Conservation (phyloP, 176 grass and related monocot species). For the Hordeum marinum region DNA sequence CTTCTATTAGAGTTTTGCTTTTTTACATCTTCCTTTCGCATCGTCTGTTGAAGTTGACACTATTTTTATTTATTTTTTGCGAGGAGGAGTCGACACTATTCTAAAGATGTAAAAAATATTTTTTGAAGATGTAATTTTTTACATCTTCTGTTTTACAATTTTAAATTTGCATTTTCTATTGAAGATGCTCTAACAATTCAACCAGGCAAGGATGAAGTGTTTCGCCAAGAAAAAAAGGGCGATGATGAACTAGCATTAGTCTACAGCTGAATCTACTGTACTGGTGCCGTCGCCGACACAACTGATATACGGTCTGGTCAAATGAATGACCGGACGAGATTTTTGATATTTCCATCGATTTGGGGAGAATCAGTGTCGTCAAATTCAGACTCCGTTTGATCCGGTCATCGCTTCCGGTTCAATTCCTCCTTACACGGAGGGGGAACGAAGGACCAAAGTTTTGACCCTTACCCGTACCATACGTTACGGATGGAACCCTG, state of each 20-base stretch:
- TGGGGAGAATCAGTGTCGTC: neutral
- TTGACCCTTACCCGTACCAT: neutral
- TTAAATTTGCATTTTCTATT: no score
- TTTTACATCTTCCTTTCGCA: no score
- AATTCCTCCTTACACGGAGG: neutral
- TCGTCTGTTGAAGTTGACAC: no score
- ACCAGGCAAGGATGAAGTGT: no score
- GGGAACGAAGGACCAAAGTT: neutral
- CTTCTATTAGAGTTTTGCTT: no score
- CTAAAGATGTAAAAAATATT: no score
- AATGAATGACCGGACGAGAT: neutral
- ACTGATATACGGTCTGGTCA: neutral
- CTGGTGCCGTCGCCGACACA: neutral
- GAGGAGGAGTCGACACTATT: no score
- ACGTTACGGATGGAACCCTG: neutral
- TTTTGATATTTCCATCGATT: neutral
- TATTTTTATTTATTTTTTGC: no score
- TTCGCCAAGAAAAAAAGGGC: no score
- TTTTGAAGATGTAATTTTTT: no score
- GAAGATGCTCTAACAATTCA: no score
- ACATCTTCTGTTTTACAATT: no score
- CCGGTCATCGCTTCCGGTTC: neutral
- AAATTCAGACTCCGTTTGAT: neutral
- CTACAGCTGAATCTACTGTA: neutral
- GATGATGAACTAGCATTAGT: neutral